Evolutionary conservation across 306 rosid species (phyloP).

Genomic region (Cicer chorassanicum): DNA sequence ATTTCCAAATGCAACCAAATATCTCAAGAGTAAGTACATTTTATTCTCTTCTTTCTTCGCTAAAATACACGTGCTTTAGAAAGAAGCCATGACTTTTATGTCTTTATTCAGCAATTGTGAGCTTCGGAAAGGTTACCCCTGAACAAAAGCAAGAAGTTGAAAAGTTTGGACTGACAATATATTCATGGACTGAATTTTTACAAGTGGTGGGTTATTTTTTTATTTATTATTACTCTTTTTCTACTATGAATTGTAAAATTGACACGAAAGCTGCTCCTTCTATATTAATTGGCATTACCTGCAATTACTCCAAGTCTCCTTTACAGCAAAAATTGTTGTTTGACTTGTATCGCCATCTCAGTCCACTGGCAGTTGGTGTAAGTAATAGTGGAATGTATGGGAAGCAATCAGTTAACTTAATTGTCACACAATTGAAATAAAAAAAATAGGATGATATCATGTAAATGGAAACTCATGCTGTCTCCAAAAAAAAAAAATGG

Average conservation of each 20-base stretch:
- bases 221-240: constrained; percentile 26
- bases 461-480: constrained; percentile 20
- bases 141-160: constrained; percentile 75
- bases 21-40: constrained; percentile 68
- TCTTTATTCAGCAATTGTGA: constrained; percentile 72
- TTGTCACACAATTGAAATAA: not conserved
- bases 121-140: constrained; percentile 82
- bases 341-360: constrained; percentile 14
- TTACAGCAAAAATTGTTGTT: not conserved
- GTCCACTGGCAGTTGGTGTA: constrained; percentile 5
- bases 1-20: constrained; percentile 64
- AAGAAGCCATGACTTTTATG: constrained; percentile 34
- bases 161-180: constrained; percentile 62
- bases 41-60: constrained; percentile 39
- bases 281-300: constrained; percentile 4
- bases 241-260: constrained; percentile 14
- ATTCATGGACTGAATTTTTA: constrained; percentile 86
- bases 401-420: not conserved
- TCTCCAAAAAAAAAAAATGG: not conserved
- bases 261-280: constrained; percentile 19
- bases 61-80: not conserved
- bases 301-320: constrained; percentile 17
- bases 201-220: constrained; percentile 65
- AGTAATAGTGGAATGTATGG: constrained; percentile 11
- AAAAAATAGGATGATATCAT: constrained; percentile 15